Base-by-base conservation (phyloP, 106 monocot genomes). In the Cymbidium sinense region DNA sequence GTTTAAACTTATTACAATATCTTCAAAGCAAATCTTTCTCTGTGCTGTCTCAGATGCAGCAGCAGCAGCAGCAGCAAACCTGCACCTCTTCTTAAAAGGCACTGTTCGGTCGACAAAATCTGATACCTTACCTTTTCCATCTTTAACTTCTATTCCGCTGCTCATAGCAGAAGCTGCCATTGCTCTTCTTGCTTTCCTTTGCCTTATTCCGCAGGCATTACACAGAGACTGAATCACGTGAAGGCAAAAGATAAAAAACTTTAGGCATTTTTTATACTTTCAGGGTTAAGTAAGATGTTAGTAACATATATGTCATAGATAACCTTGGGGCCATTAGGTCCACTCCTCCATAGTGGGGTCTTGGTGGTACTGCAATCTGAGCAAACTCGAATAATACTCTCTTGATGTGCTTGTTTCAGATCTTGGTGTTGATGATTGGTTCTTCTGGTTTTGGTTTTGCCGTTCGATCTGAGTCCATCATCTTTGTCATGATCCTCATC, bases 21-120 rank as follows among this genome's bases (percentile, higher is more conserved):
- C 88, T 28, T 86, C 91, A 35, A 85, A 79, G 11, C 78, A 17
- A 51, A 74, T 78, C 62, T 85, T 84, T 61, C 81, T 81, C 72
- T 82, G 69, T 64, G 81, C 10, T 23, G 78, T 29, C 43, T 21
- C 50, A 30, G 29, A 70, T 25, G 25, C 61, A 25, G 50, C 35
- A 0, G 74, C 27, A 52, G 25, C 61, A 25, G 50, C 35, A 0
- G 74, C 27, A 52, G 55, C 37, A 79, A 88, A 82, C 80, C 86
- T 96, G 89, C 83, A 93, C 80, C 93, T 81, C 73, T 96, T 96
- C 96, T 96, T 96, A 81, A 87, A 91, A n/a, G 96, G 96, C 41
- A 91, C 39, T 2, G 76, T 77, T 31, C 71, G 73, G 50, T 83
- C 84, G 25, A 61, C 61, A 1, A 47, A 47, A 47, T 35, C 69